Base-by-base conservation (phyloP, 306 rosid species). In the Gleditsia sinensis region DNA sequence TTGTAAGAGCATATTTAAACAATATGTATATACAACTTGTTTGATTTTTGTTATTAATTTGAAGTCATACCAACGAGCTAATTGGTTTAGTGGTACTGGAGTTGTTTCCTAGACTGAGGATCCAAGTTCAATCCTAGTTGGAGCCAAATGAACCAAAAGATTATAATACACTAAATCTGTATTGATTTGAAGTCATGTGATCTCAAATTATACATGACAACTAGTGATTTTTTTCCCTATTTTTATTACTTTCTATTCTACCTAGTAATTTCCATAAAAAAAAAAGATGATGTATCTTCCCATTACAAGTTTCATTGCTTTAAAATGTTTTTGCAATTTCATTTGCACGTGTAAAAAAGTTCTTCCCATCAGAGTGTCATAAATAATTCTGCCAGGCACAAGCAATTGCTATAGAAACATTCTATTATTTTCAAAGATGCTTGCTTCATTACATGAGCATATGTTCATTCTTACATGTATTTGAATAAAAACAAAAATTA, bases 391-490 rank as follows among this genome's bases (percentile, higher is more conserved):
- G 25, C 3, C 40, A 4, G 32, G 48, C 28, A 67, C 57, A 42
- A 42, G 58, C 58, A 62, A 21, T 17, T 56, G 43, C 6, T 27
- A 51, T 23, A 23, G 55, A 46, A 37, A 21, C 61, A 17, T 46
- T 14, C 37, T 28, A 4, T 7, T 9, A 49, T 12, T 27, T 36
- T 21, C 9, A 61, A 27, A 49, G 57, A 49, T 77, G 34, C 34
- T 62, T 78, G 37, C 60, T 28, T 5, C 23, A 17, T 28, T 39
- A 19, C 40, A 13, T 51, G 45, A 37, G 50, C 21, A 53, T 34
- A 61, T 53, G 55, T 30, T 57, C 46, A 33, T 56, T 74, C 57
- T 49, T 34, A 33, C 36, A 6, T 78, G 39, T 55, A 54, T 75
- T 33, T 64, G 23, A 53, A 43, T 78, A 24, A 16, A 43, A 42